Evolutionary conservation across 805 yeast species (phyloP).

Genomic region (Yamadazyma sp.): DNA sequence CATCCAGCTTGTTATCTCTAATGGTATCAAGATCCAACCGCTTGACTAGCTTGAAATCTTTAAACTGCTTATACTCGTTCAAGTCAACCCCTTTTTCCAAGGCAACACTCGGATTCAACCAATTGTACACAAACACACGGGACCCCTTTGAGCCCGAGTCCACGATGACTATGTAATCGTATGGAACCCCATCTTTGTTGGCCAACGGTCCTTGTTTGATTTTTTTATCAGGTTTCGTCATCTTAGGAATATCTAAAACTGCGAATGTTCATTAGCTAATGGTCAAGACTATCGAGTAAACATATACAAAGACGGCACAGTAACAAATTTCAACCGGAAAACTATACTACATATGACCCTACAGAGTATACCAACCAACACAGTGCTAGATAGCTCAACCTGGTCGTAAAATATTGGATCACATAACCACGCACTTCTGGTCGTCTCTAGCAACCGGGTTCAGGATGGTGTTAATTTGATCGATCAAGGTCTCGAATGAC

Average conservation of each 20-base stretch:
- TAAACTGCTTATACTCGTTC: conserved; percentile 5
- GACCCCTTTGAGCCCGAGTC: conserved; percentile 71
- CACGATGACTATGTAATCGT: conserved; percentile 58
- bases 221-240: conserved; percentile 6
- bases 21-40: conserved; percentile 11
- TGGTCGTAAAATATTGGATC: neutral
- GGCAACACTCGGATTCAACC: conserved; percentile 43
- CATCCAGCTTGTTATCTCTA: conserved; percentile 12
- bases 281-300: too few relatives aligned
- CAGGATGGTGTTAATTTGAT: conserved; percentile 59
- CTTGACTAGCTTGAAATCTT: conserved; percentile 15
- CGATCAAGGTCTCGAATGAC: conserved; percentile 61
- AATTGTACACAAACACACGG: conserved; percentile 58
- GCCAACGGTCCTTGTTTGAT: conserved; percentile 32
- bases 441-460: conserved; percentile 48
- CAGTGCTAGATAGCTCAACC: too few relatives aligned
- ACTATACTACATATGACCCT: too few relatives aligned
- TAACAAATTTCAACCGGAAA: too few relatives aligned
- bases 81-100: conserved; percentile 22
- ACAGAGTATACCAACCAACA: too few relatives aligned
- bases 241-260: too few relatives aligned
- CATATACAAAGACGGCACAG: too few relatives aligned
- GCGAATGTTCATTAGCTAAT: too few relatives aligned
- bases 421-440: conserved; percentile 50
- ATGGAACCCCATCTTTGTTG: conserved; percentile 47